Conservation (phyloP, 208 protist genomes). For the Crithidia mellificae region DNA sequence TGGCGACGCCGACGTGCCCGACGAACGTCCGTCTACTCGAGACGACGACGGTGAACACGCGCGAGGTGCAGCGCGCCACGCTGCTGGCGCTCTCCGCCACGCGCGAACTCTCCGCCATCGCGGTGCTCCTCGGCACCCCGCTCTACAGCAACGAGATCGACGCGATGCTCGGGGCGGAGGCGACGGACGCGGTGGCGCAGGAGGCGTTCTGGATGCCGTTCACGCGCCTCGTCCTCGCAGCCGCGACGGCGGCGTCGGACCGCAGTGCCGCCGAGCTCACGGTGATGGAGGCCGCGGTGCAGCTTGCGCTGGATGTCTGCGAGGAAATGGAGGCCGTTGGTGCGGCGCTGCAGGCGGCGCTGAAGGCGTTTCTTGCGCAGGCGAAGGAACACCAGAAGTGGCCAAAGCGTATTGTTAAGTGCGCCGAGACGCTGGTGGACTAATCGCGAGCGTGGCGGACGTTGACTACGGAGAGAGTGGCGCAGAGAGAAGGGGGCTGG, state of each 20-base stretch:
- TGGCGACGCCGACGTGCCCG: conserved; percentile 36
- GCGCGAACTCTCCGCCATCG: conserved; percentile 52
- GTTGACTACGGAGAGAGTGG: no score
- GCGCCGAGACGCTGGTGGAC: conserved; percentile 38
- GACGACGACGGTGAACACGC: conserved; percentile 29
- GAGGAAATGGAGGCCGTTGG: conserved; percentile 52
- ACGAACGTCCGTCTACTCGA: conserved; percentile 22
- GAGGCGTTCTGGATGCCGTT: conserved; percentile 69
- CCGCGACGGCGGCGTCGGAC: conserved; percentile 11
- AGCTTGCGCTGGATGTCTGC: conserved; percentile 58
- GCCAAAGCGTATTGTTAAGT: conserved; percentile 56
- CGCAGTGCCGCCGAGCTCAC: not conserved
- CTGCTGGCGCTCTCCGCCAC: conserved; percentile 56
- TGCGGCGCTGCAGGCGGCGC: conserved; percentile 36
- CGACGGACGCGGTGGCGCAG: conserved; percentile 32
- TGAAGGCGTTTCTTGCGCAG: conserved; percentile 27
- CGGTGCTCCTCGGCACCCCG: conserved; percentile 50
- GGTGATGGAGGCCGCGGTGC: conserved; percentile 16
- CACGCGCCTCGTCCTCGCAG: conserved; percentile 37
- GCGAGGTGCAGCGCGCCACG: conserved; percentile 45
- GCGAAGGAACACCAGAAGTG: conserved; percentile 24
- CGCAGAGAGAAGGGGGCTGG: no score
- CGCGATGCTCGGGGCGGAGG: conserved; percentile 33
- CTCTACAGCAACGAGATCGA: conserved; percentile 51
- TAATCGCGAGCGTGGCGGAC: no score